Percentiles rank a stretch among this genome's conserved stretches.
phyloP scores from a whole-genome alignment of 768 basidiomycete species.

The Lentinula edodes region DNA sequence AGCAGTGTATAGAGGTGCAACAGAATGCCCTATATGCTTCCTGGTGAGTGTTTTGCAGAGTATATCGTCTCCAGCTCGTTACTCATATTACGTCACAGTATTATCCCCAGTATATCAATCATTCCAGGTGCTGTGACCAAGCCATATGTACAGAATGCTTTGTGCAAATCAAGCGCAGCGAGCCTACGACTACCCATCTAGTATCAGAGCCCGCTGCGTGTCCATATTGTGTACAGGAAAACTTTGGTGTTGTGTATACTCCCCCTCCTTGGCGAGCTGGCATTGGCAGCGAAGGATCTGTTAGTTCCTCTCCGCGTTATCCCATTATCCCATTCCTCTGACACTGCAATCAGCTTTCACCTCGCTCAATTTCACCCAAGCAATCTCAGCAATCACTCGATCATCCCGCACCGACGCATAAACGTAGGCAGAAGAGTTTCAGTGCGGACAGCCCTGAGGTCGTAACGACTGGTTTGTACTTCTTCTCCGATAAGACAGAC shows the following conservation, averaged over 20 bases:
- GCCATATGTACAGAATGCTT: conserved; percentile 99
- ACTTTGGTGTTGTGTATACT: conserved; percentile 90
- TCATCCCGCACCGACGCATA: conserved; percentile 43
- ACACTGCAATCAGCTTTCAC: conserved; percentile 20
- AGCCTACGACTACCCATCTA: conserved; percentile 91
- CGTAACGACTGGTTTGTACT: conserved; percentile 72
- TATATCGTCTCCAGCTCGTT: conserved; percentile 7
- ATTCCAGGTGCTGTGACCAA: conserved; percentile 97
- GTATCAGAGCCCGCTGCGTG: conserved; percentile 96
- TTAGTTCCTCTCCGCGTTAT: conserved; percentile 27
- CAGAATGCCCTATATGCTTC: conserved; percentile 98
- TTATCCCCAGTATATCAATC: conserved; percentile 96
- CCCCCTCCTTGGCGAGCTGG: conserved; percentile 79
- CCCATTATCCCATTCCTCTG: not conserved
- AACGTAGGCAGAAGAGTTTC: conserved; percentile 84
- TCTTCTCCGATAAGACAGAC: conserved; percentile 1
- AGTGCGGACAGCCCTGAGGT: conserved; percentile 84
- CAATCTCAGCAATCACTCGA: conserved; percentile 35
- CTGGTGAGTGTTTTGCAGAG: conserved; percentile 52
- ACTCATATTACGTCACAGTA: conserved; percentile 55
- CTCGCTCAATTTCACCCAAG: conserved; percentile 52
- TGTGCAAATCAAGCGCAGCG: conserved; percentile 95
- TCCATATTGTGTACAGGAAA: conserved; percentile 96
- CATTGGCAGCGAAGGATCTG: conserved; percentile 68
- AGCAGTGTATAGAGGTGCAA: conserved; percentile 74